These are phyloP conservation scores for Cryptococcus maquisensis DNA, from an alignment of 1,284 basidiomycete species.

Conservation along the genomic window DNA sequence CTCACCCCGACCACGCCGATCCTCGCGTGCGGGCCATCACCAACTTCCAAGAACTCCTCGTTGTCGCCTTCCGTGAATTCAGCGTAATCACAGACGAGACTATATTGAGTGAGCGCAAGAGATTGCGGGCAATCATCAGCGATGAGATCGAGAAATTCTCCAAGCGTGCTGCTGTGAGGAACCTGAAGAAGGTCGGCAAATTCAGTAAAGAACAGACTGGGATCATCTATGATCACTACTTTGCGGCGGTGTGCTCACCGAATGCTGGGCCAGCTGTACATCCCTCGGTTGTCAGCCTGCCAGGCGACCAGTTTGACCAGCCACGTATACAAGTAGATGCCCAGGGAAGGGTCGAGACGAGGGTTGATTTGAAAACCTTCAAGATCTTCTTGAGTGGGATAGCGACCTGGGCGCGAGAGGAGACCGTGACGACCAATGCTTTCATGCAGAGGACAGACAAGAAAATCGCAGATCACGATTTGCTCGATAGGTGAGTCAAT, in stretches of 20 bases:
- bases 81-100: conserved; percentile 94
- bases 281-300: conserved; percentile 6
- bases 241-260: conserved; percentile 79
- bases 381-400: conserved; percentile 84
- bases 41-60: conserved; percentile 93
- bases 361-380: conserved; percentile 85
- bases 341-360: conserved; percentile 75
- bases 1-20: conserved; percentile 84
- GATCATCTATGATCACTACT: conserved; percentile 83
- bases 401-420: conserved; percentile 93
- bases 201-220: conserved; percentile 89
- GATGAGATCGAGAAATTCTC: conserved; percentile 93
- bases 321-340: conserved; percentile 44
- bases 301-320: conserved; percentile 37
- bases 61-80: conserved; percentile 96
- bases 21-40: conserved; percentile 91
- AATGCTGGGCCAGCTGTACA: conserved; percentile 14
- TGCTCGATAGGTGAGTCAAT: conserved; percentile 51
- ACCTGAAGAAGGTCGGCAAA: conserved; percentile 72
- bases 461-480: conserved; percentile 51
- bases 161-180: conserved; percentile 89
- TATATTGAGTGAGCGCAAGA: conserved; percentile 79
- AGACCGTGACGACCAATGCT: conserved; percentile 86
- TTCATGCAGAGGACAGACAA: conserved; percentile 66
- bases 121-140: conserved; percentile 85